Evolutionary conservation across 2,329 filamentous ascomycete genomes (phyloP).

Genomic region (Pseudopithomyces chartarum): DNA sequence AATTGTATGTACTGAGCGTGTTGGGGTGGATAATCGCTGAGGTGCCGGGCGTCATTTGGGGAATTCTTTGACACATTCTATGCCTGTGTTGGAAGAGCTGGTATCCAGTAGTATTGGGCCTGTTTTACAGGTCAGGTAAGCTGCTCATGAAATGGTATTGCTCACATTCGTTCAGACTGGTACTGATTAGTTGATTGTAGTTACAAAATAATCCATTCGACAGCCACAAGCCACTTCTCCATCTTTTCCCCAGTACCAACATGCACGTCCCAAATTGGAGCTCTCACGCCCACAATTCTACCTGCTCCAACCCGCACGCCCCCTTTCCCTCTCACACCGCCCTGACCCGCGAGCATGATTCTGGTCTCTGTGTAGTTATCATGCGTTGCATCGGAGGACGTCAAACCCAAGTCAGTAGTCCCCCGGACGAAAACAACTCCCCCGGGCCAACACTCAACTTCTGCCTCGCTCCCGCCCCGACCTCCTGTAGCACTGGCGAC

Average conservation of each 20-base stretch:
- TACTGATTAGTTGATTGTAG: conserved; percentile 3
- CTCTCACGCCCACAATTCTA: conserved; percentile 41
- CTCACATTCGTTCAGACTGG: neutral
- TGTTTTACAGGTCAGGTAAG: no score
- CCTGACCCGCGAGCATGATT: conserved; percentile 36
- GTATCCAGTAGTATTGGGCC: no score
- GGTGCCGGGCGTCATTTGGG: no score
- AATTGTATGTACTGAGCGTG: no score
- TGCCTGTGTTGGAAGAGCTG: no score
- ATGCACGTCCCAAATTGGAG: conserved; percentile 50
- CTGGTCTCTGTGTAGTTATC: conserved; percentile 7
- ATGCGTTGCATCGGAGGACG: neutral
- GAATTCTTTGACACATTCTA: no score
- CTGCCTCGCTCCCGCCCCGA: conserved; percentile 2
- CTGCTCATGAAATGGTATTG: no score
- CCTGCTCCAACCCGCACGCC: conserved; percentile 30
- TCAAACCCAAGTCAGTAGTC: conserved; percentile 11
- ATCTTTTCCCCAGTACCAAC: conserved; percentile 33
- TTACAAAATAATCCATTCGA: conserved; percentile 47
- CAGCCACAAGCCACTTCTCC: conserved; percentile 45
- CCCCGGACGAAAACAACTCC: conserved; percentile 30
- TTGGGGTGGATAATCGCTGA: no score
- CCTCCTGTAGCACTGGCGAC: conserved; percentile 6
- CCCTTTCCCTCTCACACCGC: conserved; percentile 22
- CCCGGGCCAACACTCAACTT: conserved; percentile 26